Evolutionary conservation across 2,329 filamentous ascomycete genomes (phyloP).

Genomic region (Diaporthe sp.): DNA sequence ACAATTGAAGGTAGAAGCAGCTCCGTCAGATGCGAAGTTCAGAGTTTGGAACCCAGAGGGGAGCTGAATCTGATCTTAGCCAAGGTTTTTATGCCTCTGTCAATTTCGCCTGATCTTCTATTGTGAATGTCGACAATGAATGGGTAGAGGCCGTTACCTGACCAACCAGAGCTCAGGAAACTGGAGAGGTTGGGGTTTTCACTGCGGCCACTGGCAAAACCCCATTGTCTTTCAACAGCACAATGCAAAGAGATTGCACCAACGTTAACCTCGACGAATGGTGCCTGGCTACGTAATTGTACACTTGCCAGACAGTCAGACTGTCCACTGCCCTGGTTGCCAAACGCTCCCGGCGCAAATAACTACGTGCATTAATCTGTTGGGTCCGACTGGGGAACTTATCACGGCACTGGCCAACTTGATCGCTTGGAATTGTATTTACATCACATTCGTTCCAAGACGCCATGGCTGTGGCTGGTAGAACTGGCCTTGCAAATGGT

Average conservation of each 20-base stretch:
- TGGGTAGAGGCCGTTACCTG: background rate
- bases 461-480: too few relatives aligned
- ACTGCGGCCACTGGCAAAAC: background rate
- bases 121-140: conserved; percentile 5
- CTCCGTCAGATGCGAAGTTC: background rate
- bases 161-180: background rate
- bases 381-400: too few relatives aligned
- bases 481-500: too few relatives aligned
- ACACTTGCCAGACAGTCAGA: too few relatives aligned
- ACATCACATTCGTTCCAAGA: too few relatives aligned
- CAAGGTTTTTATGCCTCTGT: background rate
- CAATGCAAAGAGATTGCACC: background rate
- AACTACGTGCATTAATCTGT: too few relatives aligned
- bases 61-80: background rate
- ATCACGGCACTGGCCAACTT: too few relatives aligned
- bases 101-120: background rate
- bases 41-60: background rate
- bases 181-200: background rate
- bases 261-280: background rate
- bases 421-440: too few relatives aligned
- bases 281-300: background rate
- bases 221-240: background rate
- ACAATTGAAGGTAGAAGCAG: background rate
- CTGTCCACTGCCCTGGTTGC: too few relatives aligned
- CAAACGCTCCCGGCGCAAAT: too few relatives aligned